A percentile compares a stretch with the other conserved stretches of the same genome.
These are phyloP conservation scores for Ambrosia hybrid DNA, from an alignment of 140 eudicot genomes.

Conservation along the genomic window DNA sequence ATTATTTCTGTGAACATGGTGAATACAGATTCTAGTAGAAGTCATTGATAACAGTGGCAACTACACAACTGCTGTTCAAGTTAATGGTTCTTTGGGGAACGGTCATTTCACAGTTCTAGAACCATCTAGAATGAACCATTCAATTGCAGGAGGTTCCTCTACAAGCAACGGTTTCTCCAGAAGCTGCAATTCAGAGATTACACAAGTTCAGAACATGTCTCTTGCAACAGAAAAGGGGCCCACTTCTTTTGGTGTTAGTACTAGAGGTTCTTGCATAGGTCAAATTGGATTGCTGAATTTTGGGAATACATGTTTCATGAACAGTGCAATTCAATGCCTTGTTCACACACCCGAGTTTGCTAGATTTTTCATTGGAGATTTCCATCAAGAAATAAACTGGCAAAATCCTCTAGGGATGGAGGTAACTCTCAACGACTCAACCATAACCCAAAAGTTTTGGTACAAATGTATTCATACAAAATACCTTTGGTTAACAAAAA, in stretches of 20 bases:
- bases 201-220: constrained; percentile 44
- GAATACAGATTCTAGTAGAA: constrained; percentile 86
- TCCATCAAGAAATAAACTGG: constrained; percentile 74
- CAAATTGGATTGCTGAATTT: constrained; percentile 82
- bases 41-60: constrained; percentile 44
- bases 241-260: constrained; percentile 57
- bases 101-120: constrained; percentile 40
- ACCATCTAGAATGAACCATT: constrained; percentile 49
- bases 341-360: constrained; percentile 97
- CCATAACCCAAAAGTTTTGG: not conserved
- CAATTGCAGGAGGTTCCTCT: constrained; percentile 54
- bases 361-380: constrained; percentile 75
- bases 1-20: constrained; percentile 13
- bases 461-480: not conserved
- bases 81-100: constrained; percentile 51
- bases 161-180: constrained; percentile 57
- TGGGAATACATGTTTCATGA: constrained; percentile 97
- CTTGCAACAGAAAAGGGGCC: constrained; percentile 45
- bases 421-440: constrained; percentile 51
- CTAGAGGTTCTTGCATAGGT: constrained; percentile 80
- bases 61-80: constrained; percentile 35
- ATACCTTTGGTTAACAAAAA: not conserved
- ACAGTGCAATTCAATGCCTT: constrained; percentile 92
- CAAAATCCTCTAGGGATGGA: constrained; percentile 95
- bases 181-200: constrained; percentile 48